Conservation (phyloP, 148 eudicot species). For the Heliosperma pusillum region DNA sequence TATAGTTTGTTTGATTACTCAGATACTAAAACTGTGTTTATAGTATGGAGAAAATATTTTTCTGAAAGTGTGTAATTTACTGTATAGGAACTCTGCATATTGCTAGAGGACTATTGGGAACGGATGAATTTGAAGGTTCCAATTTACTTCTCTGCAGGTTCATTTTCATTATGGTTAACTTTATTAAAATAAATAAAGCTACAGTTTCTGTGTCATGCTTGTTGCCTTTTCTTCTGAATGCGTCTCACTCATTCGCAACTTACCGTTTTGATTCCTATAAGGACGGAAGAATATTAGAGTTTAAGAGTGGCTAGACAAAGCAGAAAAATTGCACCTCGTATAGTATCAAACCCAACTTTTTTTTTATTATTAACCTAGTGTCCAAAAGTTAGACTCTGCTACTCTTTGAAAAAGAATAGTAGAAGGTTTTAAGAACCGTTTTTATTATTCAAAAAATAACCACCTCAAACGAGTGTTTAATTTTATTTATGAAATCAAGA, state of each 20-base stretch:
- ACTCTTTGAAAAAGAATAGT: too few species aligned
- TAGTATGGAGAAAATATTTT: not conserved
- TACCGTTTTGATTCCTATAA: not conserved
- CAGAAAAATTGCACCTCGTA: too few species aligned
- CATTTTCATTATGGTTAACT: constrained; percentile 5
- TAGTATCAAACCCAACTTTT: too few species aligned
- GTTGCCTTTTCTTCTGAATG: not conserved
- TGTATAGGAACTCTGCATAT: constrained; percentile 72
- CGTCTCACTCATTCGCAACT: not conserved
- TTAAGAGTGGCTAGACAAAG: too few species aligned
- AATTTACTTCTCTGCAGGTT: constrained; percentile 93
- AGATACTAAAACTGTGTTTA: not conserved
- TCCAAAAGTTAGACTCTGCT: too few species aligned
- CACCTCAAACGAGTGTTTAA: not conserved
- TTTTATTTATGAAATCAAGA: not conserved
- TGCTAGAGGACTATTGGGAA: constrained; percentile 94
- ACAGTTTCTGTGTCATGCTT: not conserved
- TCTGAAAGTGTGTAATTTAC: constrained; percentile 1
- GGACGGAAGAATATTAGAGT: too few species aligned
- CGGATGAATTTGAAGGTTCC: constrained; percentile 86
- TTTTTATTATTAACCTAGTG: too few species aligned
- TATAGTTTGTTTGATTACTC: not conserved
- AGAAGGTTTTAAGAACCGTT: too few species aligned
- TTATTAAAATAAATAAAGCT: not conserved
- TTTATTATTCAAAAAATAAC: not conserved